Conservation (phyloP, 495 filamentous ascomycete species). For the Lophium mytilinum region DNA sequence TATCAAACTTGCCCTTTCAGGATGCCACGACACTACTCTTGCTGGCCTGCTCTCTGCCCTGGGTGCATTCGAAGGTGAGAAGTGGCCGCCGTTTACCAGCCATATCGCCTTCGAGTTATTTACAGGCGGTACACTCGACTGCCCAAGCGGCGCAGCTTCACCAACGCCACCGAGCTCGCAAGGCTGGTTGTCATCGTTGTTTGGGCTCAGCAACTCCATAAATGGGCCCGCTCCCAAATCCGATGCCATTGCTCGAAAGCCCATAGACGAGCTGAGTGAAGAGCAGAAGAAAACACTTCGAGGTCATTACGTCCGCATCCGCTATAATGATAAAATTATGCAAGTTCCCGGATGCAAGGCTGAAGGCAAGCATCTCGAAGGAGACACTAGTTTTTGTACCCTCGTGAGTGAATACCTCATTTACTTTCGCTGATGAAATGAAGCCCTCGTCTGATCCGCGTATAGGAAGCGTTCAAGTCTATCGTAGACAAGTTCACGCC, state of each 20-base stretch:
- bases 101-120: conserved; percentile 91
- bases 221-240: conserved; percentile 7
- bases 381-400: conserved; percentile 88
- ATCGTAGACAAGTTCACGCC: conserved; percentile 90
- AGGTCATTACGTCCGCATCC: conserved; percentile 84
- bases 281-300: conserved; percentile 48
- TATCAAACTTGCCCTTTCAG: conserved; percentile 67
- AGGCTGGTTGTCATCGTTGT: conserved; percentile 43
- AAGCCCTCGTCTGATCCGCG: not conserved
- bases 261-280: conserved; percentile 39
- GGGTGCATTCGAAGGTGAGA: conserved; percentile 62
- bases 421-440: not conserved
- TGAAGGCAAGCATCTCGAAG: conserved; percentile 74
- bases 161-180: conserved; percentile 11
- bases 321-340: conserved; percentile 82
- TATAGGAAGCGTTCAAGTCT: conserved; percentile 75
- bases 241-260: conserved; percentile 44
- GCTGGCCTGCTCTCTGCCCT: conserved; percentile 69
- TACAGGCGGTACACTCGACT: not conserved
- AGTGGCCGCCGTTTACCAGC: conserved; percentile 89
- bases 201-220: conserved; percentile 28
- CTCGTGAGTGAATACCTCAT: conserved; percentile 45
- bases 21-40: conserved; percentile 92
- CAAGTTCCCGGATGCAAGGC: conserved; percentile 71
- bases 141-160: conserved; percentile 8